Evolutionary conservation across 2,329 filamentous ascomycete species (phyloP).

Genomic region (Ceratocystis cacaofunesta): DNA sequence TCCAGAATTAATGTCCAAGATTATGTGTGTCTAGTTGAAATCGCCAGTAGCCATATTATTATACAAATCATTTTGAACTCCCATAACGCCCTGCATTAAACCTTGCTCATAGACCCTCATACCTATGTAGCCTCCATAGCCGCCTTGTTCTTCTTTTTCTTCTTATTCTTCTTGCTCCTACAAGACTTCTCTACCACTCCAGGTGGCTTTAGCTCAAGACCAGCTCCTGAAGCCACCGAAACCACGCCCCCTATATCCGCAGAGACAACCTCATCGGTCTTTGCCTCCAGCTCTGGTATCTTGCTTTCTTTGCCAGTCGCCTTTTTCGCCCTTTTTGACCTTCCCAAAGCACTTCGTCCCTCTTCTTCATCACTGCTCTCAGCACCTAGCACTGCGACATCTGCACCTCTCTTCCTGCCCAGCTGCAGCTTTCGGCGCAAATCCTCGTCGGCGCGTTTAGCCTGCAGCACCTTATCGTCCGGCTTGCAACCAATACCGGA

Average conservation of each 20-base stretch:
- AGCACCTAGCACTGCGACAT: neutral
- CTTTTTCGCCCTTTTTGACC: constrained; percentile 11
- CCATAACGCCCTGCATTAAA: neutral
- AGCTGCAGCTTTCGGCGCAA: constrained; percentile 14
- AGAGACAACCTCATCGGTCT: neutral
- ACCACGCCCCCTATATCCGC: neutral
- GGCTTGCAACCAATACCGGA: constrained; percentile 13
- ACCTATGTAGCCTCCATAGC: neutral
- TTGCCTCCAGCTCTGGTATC: neutral
- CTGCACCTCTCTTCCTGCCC: constrained; percentile 8
- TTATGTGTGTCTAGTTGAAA: neutral
- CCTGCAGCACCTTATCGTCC: neutral
- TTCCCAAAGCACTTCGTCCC: constrained; percentile 12
- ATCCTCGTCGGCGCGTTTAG: constrained; percentile 12
- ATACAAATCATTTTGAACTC: constrained; percentile 3
- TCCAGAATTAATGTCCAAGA: neutral
- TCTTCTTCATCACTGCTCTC: constrained; percentile 16
- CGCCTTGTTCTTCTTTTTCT: constrained; percentile 13
- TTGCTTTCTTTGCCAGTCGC: neutral
- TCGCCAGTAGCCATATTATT: neutral
- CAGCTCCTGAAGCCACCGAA: neutral
- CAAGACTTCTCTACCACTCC: neutral
- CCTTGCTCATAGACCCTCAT: neutral
- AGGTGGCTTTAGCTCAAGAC: neutral
- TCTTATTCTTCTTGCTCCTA: constrained; percentile 13